phyloP scores from a whole-genome alignment of 2,329 filamentous ascomycete species.

The Diaporthe aspalathi region DNA sequence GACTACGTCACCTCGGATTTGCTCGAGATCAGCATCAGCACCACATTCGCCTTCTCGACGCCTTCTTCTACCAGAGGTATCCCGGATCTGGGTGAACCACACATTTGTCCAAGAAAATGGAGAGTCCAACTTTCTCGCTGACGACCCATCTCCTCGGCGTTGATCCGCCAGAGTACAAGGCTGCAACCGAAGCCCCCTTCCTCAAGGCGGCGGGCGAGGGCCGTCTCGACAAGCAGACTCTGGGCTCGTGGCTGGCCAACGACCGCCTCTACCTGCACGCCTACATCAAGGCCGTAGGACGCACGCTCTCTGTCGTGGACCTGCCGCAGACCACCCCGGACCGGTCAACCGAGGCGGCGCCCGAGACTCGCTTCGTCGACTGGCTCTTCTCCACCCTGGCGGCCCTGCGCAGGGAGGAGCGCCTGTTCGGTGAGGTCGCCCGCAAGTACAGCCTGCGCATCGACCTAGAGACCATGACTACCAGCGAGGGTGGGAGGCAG shows the following conservation, averaged over 20 bases:
- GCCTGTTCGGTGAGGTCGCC: slow-evolving; percentile 75
- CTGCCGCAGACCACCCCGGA: slow-evolving; percentile 54
- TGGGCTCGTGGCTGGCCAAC: slow-evolving; percentile 77
- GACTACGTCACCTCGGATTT: slow-evolving; percentile 5
- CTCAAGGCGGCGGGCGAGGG: slow-evolving; percentile 73
- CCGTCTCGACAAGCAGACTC: slow-evolving; percentile 63
- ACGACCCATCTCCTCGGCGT: slow-evolving; percentile 67
- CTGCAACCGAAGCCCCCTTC: slow-evolving; percentile 75
- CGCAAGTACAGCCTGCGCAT: slow-evolving; percentile 68
- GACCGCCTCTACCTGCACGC: slow-evolving; percentile 78
- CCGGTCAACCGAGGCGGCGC: slow-evolving; percentile 42
- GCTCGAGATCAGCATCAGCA: neutral
- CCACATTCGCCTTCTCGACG: neutral
- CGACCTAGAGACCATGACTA: slow-evolving; percentile 44
- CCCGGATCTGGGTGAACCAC: neutral
- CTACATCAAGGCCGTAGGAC: slow-evolving; percentile 75
- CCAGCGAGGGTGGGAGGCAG: slow-evolving; percentile 32
- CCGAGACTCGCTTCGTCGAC: slow-evolving; percentile 68
- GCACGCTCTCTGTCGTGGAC: slow-evolving; percentile 71
- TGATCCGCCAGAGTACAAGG: slow-evolving; percentile 58
- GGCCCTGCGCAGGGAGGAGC: slow-evolving; percentile 75
- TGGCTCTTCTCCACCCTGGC: slow-evolving; percentile 73
- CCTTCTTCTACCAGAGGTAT: neutral
- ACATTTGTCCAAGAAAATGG: slow-evolving; percentile 1
- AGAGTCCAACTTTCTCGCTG: slow-evolving; percentile 52